Evolutionary conservation across 305 asterid genomes (phyloP), one percentile per base, ranked within the genome.

Genomic region (Ilex paraguariensis): DNA sequence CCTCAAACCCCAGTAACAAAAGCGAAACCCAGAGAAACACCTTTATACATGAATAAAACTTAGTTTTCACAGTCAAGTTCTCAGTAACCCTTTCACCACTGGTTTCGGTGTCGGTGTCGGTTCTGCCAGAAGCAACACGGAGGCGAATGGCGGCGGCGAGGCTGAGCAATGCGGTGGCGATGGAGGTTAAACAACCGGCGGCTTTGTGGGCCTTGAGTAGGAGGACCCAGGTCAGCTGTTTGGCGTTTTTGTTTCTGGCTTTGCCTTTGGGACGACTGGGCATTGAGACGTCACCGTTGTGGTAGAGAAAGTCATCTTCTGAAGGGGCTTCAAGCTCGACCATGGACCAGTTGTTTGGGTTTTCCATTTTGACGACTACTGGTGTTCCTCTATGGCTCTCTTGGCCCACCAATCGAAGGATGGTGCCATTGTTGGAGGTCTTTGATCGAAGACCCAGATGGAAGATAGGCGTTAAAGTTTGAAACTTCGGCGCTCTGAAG

Each of bases 261-360:
- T 52, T 52, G 10, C n/a, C 56, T n/a, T 14, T 10, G 6, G n/a
- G 56, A 6, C 6, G 13, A 3, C 10, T 30, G 13, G 44, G 14
- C 6, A 31, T 6, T 10, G 44, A 21, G 42, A 28, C 44, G 59
- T 17, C 39, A 31, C 10, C 13, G 59, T 17, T 8, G 59, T 17
- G 5, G 56, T 13, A 5, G 59, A 55, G 31, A 21, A 56, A 56
- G 12, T 56, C 60, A 12, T 56, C 60, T 31, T 56, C 60, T 9
- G 42, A 56, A 11, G 60, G 60, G 39, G 1, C 13, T 56, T 56
- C 60, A 2, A 56, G 60, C 44, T 56, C 60, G 4, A 56, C 60
- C 60, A 56, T 56, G 13, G 60, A 56, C 60, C 60, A 56, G 33
- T 54, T 54, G 42, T 56, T 56, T n/a, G 60, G 60, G 44, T 56